Evolutionary conservation across 2,329 filamentous ascomycete genomes (phyloP), one percentile per base, ranked within the genome.

Genomic region (Talaromyces marneffei): DNA sequence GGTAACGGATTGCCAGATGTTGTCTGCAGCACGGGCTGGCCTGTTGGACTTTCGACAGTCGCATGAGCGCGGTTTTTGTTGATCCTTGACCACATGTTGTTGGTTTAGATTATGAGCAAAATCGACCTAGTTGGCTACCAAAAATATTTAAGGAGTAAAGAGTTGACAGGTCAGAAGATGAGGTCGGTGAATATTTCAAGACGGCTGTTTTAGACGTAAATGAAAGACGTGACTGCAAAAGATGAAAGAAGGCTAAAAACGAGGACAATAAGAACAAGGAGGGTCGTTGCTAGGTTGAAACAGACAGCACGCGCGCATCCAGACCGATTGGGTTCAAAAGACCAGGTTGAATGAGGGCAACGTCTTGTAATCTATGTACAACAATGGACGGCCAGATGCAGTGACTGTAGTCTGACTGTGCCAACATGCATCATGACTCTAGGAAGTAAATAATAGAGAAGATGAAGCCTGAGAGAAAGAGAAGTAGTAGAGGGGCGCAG

Each of bases 31-130:
- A 74, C 73, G 64, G 77, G 73, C 64, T 79, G 75, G 66, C 81
- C 77, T 64, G 76, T 74, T 42, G 76, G 77, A 25, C 76, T 79
- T 68, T 78, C 74, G 66, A 78, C 71, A 48, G 78, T 75, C 35
- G 80, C 77, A 77, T 69, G 72, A 79, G 65, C 77, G 66, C 69
- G 77, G 75, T 70, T 80, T 74, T 67, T 82, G 6, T 68, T 64
- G 44, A 67, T 71, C 68, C 80, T 80, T 70, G 82, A 82, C 82
- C 82, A 85, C 83, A 85, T 83, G n/a, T 63, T 75, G 68, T 57
- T 65, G 42, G 10, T 37, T 35, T 18, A 37, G 20, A 40, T 33
- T 20, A 57, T 46, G 18, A 48, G 29, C 39, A 29, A n/a, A 40
- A 56, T 56, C 3, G 56, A 25, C 7, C 23, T 9, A 29, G 23